A percentile compares a stretch with the other conserved stretches of the same genome.
These are phyloP conservation scores for Daedaleopsis sinensis DNA, from an alignment of 768 basidiomycete species.

Conservation along the genomic window DNA sequence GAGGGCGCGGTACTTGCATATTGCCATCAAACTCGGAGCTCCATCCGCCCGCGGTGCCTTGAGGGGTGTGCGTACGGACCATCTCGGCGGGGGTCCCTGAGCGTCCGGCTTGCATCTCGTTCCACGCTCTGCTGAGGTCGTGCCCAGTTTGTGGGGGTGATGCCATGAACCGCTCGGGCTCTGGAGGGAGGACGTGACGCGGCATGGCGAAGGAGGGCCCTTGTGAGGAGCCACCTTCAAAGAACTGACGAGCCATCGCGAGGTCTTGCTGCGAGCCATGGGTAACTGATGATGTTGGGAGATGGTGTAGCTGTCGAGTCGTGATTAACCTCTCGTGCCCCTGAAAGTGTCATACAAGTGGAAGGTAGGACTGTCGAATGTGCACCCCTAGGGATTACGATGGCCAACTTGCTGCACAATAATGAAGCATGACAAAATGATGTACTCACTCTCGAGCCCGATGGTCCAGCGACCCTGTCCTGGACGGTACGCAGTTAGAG, in stretches of 20 bases:
- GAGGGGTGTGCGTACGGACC: constrained; percentile 28
- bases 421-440: not conserved
- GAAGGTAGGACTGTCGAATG: too few relatives aligned
- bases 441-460: constrained; percentile 62
- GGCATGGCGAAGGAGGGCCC: constrained; percentile 40
- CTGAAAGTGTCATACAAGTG: too few relatives aligned
- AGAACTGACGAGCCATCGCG: constrained; percentile 80
- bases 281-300: constrained; percentile 58
- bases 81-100: constrained; percentile 26
- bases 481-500: constrained; percentile 32
- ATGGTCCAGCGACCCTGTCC: constrained; percentile 78
- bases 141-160: constrained; percentile 32
- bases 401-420: too few relatives aligned
- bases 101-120: constrained; percentile 11
- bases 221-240: constrained; percentile 49
- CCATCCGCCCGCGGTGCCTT: constrained; percentile 40
- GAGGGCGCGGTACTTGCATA: constrained; percentile 27
- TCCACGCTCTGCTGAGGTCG: constrained; percentile 38
- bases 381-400: too few relatives aligned
- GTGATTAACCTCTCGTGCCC: not conserved
- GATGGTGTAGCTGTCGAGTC: constrained; percentile 64
- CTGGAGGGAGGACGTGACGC: constrained; percentile 34
- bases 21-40: constrained; percentile 52
- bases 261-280: constrained; percentile 66
- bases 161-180: constrained; percentile 30